Percentiles rank a stretch among this genome's conserved stretches.
These are phyloP conservation scores for Drechslerella stenobrocha DNA, from an alignment of 2,329 filamentous ascomycete species.

Conservation along the genomic window DNA sequence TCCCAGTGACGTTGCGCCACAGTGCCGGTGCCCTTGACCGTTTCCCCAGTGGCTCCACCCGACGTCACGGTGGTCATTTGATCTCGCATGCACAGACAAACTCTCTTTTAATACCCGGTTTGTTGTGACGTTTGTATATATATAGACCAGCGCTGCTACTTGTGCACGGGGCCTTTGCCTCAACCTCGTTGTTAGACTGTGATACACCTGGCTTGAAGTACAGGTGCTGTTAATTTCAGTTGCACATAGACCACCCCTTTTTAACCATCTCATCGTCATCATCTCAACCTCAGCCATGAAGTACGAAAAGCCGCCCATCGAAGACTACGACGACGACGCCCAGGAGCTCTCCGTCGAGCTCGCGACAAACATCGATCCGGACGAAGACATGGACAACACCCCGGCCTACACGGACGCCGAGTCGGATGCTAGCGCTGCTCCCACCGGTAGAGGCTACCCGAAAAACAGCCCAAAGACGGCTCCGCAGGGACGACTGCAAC, in stretches of 20 bases:
- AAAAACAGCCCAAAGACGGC: slow-evolving; percentile 1
- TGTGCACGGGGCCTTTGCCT: too few relatives aligned
- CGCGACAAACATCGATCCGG: slow-evolving; percentile 40
- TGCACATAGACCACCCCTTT: neutral
- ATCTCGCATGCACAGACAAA: slow-evolving; percentile 9
- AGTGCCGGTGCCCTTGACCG: neutral
- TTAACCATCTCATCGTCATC: neutral
- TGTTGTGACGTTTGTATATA: neutral
- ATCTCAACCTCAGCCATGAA: slow-evolving; percentile 12
- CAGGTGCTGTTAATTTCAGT: neutral
- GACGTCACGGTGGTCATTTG: slow-evolving; percentile 40
- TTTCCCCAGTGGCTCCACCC: neutral
- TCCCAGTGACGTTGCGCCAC: neutral
- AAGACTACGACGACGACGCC: slow-evolving; percentile 44
- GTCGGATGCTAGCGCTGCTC: slow-evolving; percentile 5
- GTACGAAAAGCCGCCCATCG: slow-evolving; percentile 44
- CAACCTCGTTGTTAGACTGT: too few relatives aligned
- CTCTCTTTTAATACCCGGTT: slow-evolving; percentile 3
- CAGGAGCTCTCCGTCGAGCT: slow-evolving; percentile 46
- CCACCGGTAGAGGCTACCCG: neutral
- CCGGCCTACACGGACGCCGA: slow-evolving; percentile 14
- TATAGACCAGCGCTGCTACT: neutral
- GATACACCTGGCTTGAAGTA: neutral
- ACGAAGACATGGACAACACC: slow-evolving; percentile 15
- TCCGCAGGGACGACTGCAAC: neutral